Evolutionary conservation across 148 eudicot species (phyloP), one percentile per base, ranked within the genome.

Genomic region (Vaccinium corymbosum): DNA sequence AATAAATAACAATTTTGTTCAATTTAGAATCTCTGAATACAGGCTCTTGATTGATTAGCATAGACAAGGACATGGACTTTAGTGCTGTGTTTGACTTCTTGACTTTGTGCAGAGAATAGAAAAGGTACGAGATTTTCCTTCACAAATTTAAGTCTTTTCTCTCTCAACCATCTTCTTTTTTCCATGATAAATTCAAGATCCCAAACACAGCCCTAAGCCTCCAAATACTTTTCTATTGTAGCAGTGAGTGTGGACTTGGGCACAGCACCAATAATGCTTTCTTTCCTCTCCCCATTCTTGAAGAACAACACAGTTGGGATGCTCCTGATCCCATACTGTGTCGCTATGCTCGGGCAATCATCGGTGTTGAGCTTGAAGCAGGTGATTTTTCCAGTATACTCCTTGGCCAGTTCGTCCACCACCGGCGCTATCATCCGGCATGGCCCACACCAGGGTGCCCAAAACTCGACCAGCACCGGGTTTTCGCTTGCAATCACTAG

Each of bases 381-480:
- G 0, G 83, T 48, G 3, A 91, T 59, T 84, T 94, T 94, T 51
- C 94, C 94, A 0, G 91, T 57, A 70, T 92, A 94, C 25, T 92
- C 93, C 78, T 92, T 92, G n/a, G 97, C 97, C 85, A 94, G 59
- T 46, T 92, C 94, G 8, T 92, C 93, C 46, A 94, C 84, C 22
- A 88, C 86, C 61, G 97, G 93, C 0, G 91, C 89, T 3, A 93
- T 93, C 87, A 94, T 82, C 85, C 92, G 81, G 84, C 97, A 94
- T 1, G 94, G 94, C 19, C 94, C 97, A 10, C 97, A 91, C 94
- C 93, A 91, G 25, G 94, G 97, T 7, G 97, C 97, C 97, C 97
- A 94, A 78, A 94, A 91, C 70, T 92, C 94, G 17, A 94, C 97
- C 61, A 94, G 77, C 32, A 91, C 97, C 1, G 92, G 93, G 4